Evolutionary conservation across 306 rosid species (phyloP).

Genomic region (Mimosa pudica): DNA sequence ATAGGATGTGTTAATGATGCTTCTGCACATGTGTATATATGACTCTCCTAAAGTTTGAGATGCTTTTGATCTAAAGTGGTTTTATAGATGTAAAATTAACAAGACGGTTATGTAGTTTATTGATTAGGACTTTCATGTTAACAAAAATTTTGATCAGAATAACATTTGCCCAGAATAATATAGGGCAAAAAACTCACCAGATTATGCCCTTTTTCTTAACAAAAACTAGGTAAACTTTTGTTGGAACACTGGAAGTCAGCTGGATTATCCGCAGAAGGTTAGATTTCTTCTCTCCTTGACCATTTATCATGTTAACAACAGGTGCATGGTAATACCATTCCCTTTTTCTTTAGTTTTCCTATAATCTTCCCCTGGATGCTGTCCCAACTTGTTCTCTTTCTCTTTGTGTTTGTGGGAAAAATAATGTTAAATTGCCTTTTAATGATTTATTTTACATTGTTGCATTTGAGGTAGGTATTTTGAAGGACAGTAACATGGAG

Average conservation of each 20-base stretch:
- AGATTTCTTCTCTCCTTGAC: constrained; percentile 19
- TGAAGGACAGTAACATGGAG: constrained; percentile 59
- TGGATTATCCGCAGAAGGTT: constrained; percentile 72
- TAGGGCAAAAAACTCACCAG: constrained; percentile 19
- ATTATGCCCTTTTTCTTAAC: not conserved
- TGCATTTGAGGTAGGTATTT: constrained; percentile 65
- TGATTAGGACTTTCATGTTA: not conserved
- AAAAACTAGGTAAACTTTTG: constrained; percentile 64
- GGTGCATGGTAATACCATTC: not conserved
- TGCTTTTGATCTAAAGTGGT: constrained; percentile 8
- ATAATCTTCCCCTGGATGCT: not conserved
- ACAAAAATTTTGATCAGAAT: constrained; percentile 1
- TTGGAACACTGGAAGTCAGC: constrained; percentile 78
- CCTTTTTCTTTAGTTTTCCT: not conserved
- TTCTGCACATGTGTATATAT: not conserved
- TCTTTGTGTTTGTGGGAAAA: not conserved
- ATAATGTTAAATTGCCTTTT: not conserved
- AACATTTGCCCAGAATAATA: constrained; percentile 18
- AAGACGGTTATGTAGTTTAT: constrained; percentile 4
- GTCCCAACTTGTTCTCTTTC: not conserved
- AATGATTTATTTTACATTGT: constrained; percentile 8
- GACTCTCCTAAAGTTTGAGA: not conserved
- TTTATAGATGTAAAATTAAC: constrained; percentile 21
- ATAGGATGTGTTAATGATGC: not conserved
- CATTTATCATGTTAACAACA: constrained; percentile 2